Evolutionary conservation across 2,329 filamentous ascomycete genomes (phyloP), one percentile per base, ranked within the genome.

Genomic region (Catunica adiposa): DNA sequence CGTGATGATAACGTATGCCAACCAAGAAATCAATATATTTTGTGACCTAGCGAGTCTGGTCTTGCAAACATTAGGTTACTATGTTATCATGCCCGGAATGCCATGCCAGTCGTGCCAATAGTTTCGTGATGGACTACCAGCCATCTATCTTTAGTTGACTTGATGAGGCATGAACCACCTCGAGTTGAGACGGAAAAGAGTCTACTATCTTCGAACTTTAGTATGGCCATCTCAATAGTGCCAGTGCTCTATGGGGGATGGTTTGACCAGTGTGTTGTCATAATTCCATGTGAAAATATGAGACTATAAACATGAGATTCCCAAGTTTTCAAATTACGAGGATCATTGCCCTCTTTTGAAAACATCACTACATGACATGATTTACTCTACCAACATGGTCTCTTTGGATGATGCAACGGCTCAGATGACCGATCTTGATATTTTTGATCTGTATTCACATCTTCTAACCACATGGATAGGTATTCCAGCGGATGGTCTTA

Each of bases 401-500:
- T n/a, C n/a, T 17, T 22, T 44, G 20, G 40, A 44, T n/a, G 11
- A 34, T 11, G 8, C 40, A 44, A 15, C 40, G 15, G 2, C 20
- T n/a, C 3, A 20, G 4, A 44, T 44, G 11, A 17, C 20, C 9
- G 11, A 44, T 44, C n/a, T 44, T 17, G 2, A 29, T 14, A 6
- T 54, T 22, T 17, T 42, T 2, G 40, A 50, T 22, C 17, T 20
- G 26, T 50, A 54, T 42, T 44, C 50, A n/a, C n/a, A n/a, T 37
- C 51, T 48, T 25, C 29, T 57, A 40, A 54, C 51, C 15, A 44
- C 46, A 11, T 17, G 31, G 37, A 53, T 17, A 73, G 76, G 75
- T 67, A 71, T 70, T 59, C 63, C 75, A 59, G 71, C 72, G 62
- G 82, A 85, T 68, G 74, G 77, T 64, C 68, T 85, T 63, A 80